Percentiles rank a stretch among this genome's conserved stretches.
Conservation (phyloP, 2,329 filamentous ascomycete species). For the Pyricularia sp. region DNA sequence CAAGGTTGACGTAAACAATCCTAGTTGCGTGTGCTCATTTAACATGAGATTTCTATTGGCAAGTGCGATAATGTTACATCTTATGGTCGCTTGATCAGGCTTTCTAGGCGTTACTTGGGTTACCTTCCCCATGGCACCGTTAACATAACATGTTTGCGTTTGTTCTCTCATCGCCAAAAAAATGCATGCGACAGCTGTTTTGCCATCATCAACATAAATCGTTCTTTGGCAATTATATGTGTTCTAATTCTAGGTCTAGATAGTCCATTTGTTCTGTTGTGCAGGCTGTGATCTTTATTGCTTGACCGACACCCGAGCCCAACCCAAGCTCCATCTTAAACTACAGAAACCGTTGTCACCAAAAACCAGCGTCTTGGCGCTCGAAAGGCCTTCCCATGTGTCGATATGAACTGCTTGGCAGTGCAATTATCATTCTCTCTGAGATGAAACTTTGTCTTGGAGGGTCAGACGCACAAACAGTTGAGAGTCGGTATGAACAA, state of each 20-base stretch:
- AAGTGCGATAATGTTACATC: neutral
- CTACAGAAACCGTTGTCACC: neutral
- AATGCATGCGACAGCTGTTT: neutral
- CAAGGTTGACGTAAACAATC: neutral
- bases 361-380: neutral
- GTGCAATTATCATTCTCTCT: slow-evolving; percentile 11
- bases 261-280: neutral
- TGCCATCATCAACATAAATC: neutral
- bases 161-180: neutral
- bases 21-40: neutral
- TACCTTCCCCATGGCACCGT: neutral
- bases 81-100: neutral
- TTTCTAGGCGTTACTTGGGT: neutral
- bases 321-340: neutral
- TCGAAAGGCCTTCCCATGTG: slow-evolving; percentile 9
- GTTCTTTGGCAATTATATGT: neutral
- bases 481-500: neutral
- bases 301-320: neutral
- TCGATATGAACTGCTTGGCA: slow-evolving; percentile 12
- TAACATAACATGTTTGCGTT: neutral
- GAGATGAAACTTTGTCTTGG: slow-evolving; percentile 6
- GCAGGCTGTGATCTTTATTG: neutral
- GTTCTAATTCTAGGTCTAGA: neutral
- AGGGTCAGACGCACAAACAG: neutral
- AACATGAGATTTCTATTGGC: neutral